Conservation (phyloP, 129 eudicot species). For the Centaurea solstitialis region DNA sequence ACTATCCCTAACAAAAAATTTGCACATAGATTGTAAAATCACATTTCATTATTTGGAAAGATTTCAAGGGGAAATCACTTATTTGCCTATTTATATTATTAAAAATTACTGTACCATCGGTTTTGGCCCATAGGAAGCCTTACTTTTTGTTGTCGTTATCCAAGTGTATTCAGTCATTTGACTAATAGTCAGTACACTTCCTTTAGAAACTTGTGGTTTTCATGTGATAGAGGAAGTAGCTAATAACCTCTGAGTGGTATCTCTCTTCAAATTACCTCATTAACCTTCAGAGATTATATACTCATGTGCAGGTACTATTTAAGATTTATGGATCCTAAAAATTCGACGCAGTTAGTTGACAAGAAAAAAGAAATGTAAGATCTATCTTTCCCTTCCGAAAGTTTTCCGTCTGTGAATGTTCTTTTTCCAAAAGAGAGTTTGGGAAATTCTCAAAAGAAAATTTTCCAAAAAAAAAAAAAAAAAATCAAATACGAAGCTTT, state of each 20-base stretch:
- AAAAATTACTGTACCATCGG: not conserved
- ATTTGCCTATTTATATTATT: not conserved
- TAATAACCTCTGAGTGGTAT: not conserved
- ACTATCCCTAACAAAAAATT: constrained; percentile 4
- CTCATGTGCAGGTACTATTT: constrained; percentile 77
- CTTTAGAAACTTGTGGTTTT: constrained; percentile 7
- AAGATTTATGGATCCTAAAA: constrained; percentile 97
- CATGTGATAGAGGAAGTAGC: not conserved
- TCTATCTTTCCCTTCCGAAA: not conserved
- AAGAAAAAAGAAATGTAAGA: constrained; percentile 82
- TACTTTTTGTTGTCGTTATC: not conserved
- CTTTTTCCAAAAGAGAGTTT: not conserved
- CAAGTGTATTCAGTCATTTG: constrained; percentile 6
- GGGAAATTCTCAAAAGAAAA: not conserved
- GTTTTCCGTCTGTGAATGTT: not conserved
- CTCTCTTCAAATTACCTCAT: constrained; percentile 6
- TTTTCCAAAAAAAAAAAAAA: not conserved
- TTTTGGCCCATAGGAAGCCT: not conserved
- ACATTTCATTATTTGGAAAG: not conserved
- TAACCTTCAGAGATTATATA: constrained; percentile 16
- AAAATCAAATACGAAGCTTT: not conserved
- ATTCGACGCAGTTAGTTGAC: constrained; percentile 76
- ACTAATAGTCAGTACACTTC: not conserved
- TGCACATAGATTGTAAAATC: not conserved
- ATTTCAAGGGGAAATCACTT: not conserved